A percentile compares a stretch with the other conserved stretches of the same genome.
phyloP scores from a whole-genome alignment of 108 stramenopile species.

The Fistulifera pelliculosa region DNA sequence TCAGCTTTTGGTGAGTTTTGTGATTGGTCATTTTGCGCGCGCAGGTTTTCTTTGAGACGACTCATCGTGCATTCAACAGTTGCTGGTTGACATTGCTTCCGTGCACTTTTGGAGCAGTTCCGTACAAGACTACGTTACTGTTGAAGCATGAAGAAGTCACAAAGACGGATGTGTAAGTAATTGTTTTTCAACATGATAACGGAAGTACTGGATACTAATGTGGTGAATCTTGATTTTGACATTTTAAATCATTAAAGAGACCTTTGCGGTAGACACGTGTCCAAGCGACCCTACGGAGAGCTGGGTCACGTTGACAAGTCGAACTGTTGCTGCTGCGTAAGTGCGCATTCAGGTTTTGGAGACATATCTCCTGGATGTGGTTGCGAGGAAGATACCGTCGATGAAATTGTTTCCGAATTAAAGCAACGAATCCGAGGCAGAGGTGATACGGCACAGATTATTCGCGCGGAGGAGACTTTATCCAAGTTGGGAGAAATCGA shows the following conservation, averaged over 20 bases:
- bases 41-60: neutral
- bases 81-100: constrained; percentile 4
- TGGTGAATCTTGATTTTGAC: neutral
- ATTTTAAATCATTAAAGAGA: neutral
- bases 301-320: constrained; percentile 20
- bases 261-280: constrained; percentile 3
- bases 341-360: constrained; percentile 13
- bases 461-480: constrained; percentile 22
- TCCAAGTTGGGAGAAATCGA: constrained; percentile 2
- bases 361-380: constrained; percentile 24
- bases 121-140: constrained; percentile 1
- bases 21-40: neutral
- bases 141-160: constrained; percentile 7
- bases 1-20: neutral
- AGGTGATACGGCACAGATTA: constrained; percentile 27
- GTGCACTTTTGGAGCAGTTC: constrained; percentile 7
- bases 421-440: constrained; percentile 25
- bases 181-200: neutral
- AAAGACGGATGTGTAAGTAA: constrained; percentile 10
- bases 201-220: neutral
- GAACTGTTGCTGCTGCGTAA: constrained; percentile 22
- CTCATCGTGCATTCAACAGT: neutral
- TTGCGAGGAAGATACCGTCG: constrained; percentile 20
- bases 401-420: constrained; percentile 28
- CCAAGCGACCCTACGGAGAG: constrained; percentile 26